Percentiles rank a stretch among this genome's conserved stretches.
Evolutionary conservation across 805 yeast genomes (phyloP).

Genomic region (Myxozyma neotropica): DNA sequence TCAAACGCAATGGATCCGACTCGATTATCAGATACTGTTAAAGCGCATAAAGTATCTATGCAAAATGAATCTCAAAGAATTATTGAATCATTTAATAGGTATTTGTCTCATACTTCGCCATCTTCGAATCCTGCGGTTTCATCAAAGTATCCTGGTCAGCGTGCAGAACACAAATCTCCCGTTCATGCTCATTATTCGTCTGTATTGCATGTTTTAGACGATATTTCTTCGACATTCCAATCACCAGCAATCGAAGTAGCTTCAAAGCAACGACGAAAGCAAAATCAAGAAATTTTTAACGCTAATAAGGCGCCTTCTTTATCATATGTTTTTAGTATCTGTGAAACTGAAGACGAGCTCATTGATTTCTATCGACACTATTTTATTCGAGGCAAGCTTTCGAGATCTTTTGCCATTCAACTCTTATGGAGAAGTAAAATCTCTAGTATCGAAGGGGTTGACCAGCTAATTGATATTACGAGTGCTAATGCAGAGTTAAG

Average conservation of each 20-base stretch:
- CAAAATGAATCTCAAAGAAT: not conserved
- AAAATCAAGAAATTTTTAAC: not conserved
- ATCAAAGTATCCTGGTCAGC: not conserved
- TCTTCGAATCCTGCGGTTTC: not conserved
- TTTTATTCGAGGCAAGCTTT: slow-evolving; percentile 19
- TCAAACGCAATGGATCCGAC: slow-evolving; percentile 8
- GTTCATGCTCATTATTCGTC: slow-evolving; percentile 15
- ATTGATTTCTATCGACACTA: slow-evolving; percentile 11
- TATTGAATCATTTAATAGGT: slow-evolving; percentile 3
- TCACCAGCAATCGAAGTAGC: not conserved
- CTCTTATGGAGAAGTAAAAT: slow-evolving; percentile 17
- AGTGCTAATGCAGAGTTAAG: not conserved
- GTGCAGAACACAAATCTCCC: slow-evolving; percentile 11
- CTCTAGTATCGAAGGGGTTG: not conserved
- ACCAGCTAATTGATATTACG: not conserved
- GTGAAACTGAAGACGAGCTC: slow-evolving; percentile 15
- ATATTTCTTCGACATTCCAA: not conserved
- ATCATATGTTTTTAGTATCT: not conserved
- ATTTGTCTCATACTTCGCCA: slow-evolving; percentile 14
- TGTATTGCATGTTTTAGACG: slow-evolving; percentile 5
- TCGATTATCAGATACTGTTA: not conserved
- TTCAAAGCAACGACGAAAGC: slow-evolving; percentile 1
- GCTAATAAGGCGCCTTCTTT: not conserved
- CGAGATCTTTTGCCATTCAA: slow-evolving; percentile 4
- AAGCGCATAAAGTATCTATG: not conserved